phyloP scores from a whole-genome alignment of 805 yeast species.

The Clavispora phyllophila region DNA sequence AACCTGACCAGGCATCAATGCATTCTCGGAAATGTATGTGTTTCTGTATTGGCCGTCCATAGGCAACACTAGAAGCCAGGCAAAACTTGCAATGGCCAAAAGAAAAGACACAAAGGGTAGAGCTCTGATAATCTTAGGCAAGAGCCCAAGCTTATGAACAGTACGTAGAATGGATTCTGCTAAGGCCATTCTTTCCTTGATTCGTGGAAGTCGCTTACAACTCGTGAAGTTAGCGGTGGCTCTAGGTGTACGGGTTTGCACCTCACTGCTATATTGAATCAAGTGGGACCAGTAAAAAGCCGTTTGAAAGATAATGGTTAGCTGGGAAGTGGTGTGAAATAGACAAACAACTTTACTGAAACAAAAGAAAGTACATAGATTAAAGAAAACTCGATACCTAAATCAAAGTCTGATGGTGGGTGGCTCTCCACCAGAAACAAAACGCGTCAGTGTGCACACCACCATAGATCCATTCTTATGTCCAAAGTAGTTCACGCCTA shows the following conservation, averaged over 20 bases:
- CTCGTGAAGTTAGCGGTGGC: not conserved
- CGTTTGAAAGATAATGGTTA: no score
- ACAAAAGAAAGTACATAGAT: no score
- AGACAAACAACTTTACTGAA: no score
- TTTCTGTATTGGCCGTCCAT: slow-evolving; percentile 73
- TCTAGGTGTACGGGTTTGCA: not conserved
- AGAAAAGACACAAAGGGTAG: slow-evolving; percentile 31
- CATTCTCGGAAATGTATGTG: slow-evolving; percentile 92
- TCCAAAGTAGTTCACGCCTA: slow-evolving; percentile 10
- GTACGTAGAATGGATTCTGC: slow-evolving; percentile 38
- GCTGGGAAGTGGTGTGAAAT: no score
- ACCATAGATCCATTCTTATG: not conserved
- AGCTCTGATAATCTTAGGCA: slow-evolving; percentile 30
- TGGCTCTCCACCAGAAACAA: not conserved
- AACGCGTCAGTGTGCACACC: not conserved
- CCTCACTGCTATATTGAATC: no score
- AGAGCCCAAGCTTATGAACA: slow-evolving; percentile 35
- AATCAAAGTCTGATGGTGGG: no score
- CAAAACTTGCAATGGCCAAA: slow-evolving; percentile 30
- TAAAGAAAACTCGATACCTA: no score
- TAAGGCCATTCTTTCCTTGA: slow-evolving; percentile 31
- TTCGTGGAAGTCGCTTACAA: not conserved
- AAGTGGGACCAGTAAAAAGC: no score
- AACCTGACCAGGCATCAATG: slow-evolving; percentile 95
- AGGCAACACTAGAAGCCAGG: slow-evolving; percentile 60